Evolutionary conservation across 148 eudicot species (phyloP).

Genomic region (Rhododendron vialii): DNA sequence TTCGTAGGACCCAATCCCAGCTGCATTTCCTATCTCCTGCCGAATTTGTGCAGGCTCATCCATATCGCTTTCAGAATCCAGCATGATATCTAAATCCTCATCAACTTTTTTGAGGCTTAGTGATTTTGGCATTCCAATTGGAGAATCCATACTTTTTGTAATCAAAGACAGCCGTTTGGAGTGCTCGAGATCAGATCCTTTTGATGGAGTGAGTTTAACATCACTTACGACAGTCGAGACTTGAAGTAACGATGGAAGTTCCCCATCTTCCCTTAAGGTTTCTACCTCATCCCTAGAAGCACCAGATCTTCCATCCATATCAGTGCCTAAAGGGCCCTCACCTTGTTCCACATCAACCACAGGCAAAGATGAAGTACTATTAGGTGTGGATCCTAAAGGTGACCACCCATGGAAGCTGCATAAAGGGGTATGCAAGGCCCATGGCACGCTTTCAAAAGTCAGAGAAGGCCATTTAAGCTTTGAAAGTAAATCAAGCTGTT

Average conservation of each 20-base stretch:
- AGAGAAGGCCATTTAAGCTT: slow-evolving; percentile 78
- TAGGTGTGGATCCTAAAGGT: slow-evolving; percentile 32
- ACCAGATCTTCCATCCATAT: slow-evolving; percentile 33
- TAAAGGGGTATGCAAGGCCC: slow-evolving; percentile 62
- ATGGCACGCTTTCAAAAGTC: slow-evolving; percentile 62
- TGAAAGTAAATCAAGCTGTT: slow-evolving; percentile 65
- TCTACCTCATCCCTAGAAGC: slow-evolving; percentile 50
- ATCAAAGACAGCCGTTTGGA: slow-evolving; percentile 48
- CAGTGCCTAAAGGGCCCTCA: slow-evolving; percentile 29
- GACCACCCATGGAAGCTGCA: slow-evolving; percentile 66
- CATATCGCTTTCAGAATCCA: slow-evolving; percentile 71
- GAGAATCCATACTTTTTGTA: slow-evolving; percentile 47
- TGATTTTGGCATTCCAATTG: slow-evolving; percentile 44
- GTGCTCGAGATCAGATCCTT: slow-evolving; percentile 42
- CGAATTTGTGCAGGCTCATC: slow-evolving; percentile 53
- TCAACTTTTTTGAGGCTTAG: slow-evolving; percentile 61
- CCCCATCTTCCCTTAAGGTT: slow-evolving; percentile 74
- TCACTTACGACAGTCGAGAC: slow-evolving; percentile 27
- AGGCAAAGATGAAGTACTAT: slow-evolving; percentile 21
- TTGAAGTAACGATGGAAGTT: slow-evolving; percentile 63
- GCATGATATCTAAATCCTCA: slow-evolving; percentile 56
- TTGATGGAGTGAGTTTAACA: slow-evolving; percentile 24
- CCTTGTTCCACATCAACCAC: slow-evolving; percentile 42
- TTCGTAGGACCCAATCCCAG: slow-evolving; percentile 4
- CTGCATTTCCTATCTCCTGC: slow-evolving; percentile 31